Evolutionary conservation across 306 rosid genomes (phyloP).

Genomic region (Acacia confusa): DNA sequence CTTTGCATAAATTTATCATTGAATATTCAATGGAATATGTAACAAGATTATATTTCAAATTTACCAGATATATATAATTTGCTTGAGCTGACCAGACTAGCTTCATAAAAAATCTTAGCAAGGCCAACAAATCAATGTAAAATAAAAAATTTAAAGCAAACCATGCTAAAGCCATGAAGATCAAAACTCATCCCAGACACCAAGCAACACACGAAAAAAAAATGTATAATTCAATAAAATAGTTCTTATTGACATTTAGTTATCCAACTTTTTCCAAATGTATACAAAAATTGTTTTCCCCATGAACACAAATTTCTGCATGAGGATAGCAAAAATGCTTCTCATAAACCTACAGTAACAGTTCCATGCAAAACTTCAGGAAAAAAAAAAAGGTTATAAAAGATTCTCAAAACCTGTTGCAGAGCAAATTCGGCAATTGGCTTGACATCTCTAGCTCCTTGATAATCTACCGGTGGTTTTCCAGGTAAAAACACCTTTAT

Average conservation of each 20-base stretch:
- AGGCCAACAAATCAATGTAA: slow-evolving; percentile 40
- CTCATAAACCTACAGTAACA: slow-evolving; percentile 11
- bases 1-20: neutral
- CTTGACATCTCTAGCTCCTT: slow-evolving; percentile 94
- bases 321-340: slow-evolving; percentile 2
- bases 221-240: neutral
- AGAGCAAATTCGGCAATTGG: slow-evolving; percentile 88
- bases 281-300: neutral
- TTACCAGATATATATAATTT: slow-evolving; percentile 26
- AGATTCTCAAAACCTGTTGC: slow-evolving; percentile 64
- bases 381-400: neutral
- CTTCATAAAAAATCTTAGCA: slow-evolving; percentile 60
- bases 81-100: slow-evolving; percentile 67
- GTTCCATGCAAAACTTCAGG: slow-evolving; percentile 5
- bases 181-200: neutral
- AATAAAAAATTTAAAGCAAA: neutral
- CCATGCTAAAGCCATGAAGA: neutral
- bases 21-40: neutral
- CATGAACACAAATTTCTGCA: slow-evolving; percentile 15
- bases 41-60: neutral
- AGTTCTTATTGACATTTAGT: neutral
- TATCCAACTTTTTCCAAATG: neutral
- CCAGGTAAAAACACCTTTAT: slow-evolving; percentile 92
- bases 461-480: slow-evolving; percentile 83
- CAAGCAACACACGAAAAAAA: neutral